Conservation (phyloP, 441 rosid genomes). For the Metrosideros polymorpha region DNA sequence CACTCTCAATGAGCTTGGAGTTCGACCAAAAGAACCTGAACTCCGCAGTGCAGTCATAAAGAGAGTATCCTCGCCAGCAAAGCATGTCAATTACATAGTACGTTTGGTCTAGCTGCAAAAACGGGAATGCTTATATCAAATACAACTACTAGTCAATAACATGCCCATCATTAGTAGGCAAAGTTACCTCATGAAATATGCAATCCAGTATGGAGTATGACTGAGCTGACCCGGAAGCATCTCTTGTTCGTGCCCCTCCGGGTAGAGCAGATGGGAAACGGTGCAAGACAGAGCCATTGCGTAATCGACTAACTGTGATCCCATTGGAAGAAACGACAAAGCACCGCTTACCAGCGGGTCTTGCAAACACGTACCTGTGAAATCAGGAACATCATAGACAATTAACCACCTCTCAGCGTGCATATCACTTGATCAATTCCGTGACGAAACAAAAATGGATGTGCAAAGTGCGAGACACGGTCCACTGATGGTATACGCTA, state of each 20-base stretch:
- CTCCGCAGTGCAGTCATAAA: constrained; percentile 84
- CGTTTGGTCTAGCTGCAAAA: constrained; percentile 64
- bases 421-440: background rate
- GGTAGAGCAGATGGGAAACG: constrained; percentile 86
- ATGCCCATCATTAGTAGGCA: background rate
- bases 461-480: background rate
- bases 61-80: constrained; percentile 91
- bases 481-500: background rate
- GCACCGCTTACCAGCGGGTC: constrained; percentile 92
- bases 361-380: constrained; percentile 71
- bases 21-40: constrained; percentile 87
- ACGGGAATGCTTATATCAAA: background rate
- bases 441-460: background rate
- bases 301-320: constrained; percentile 66
- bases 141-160: background rate
- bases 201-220: constrained; percentile 86
- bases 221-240: constrained; percentile 51
- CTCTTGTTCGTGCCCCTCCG: constrained; percentile 61
- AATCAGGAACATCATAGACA: background rate
- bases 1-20: constrained; percentile 86
- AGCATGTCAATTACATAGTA: constrained; percentile 89
- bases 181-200: constrained; percentile 87
- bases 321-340: constrained; percentile 85
- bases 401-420: background rate
- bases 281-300: constrained; percentile 78